Conservation (phyloP, 2,329 filamentous ascomycete genomes). For the Aureobasidium lini region DNA sequence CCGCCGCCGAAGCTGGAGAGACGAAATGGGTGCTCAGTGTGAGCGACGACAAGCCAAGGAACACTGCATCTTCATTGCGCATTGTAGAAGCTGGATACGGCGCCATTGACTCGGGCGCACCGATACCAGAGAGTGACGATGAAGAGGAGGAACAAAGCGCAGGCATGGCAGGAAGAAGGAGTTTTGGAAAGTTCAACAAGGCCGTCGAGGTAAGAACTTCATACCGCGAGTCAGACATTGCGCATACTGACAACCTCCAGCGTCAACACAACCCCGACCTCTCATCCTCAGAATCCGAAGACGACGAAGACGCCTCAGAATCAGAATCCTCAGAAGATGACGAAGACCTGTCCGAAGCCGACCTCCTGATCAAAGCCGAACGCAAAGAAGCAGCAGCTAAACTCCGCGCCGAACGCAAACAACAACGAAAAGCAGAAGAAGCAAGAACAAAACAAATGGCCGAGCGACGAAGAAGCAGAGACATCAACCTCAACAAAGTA, state of each 20-base stretch:
- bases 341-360: conserved; percentile 24
- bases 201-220: conserved; percentile 24
- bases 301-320: conserved; percentile 27
- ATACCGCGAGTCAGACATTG: too few relatives aligned
- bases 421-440: conserved; percentile 43
- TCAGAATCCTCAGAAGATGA: conserved; percentile 26
- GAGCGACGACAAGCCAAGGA: conserved; percentile 33
- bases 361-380: conserved; percentile 38
- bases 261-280: conserved; percentile 33
- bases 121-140: conserved; percentile 19
- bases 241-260: conserved; percentile 19
- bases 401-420: conserved; percentile 36
- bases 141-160: conserved; percentile 25
- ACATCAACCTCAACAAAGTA: conserved; percentile 57
- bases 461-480: conserved; percentile 56
- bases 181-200: conserved; percentile 44
- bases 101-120: conserved; percentile 34
- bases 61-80: conserved; percentile 33
- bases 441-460: conserved; percentile 46
- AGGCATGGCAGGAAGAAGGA: conserved; percentile 36
- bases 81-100: conserved; percentile 58
- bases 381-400: conserved; percentile 38
- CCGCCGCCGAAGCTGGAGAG: conserved; percentile 57
- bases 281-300: conserved; percentile 24
- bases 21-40: conserved; percentile 68